phyloP scores from a whole-genome alignment of 495 filamentous ascomycete genomes.

The Talaromyces nanjingensis region DNA sequence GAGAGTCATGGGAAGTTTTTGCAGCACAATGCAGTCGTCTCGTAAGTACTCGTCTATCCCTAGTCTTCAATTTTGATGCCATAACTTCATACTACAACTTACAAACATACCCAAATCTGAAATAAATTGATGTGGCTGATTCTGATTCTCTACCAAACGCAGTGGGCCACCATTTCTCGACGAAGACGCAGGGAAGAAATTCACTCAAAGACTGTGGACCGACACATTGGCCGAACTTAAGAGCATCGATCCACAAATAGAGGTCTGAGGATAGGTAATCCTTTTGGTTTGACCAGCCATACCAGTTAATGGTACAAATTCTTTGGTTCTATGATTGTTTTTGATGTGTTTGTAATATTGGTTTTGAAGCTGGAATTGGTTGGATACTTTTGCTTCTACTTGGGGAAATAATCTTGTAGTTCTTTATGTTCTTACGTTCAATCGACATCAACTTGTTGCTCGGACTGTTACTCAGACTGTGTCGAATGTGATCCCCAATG shows the following conservation, averaged over 20 bases:
- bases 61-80: not conserved
- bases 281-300: not conserved
- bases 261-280: not conserved
- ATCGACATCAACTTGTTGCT: too few species aligned
- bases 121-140: not conserved
- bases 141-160: too few species aligned
- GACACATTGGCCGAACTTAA: not conserved
- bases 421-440: too few species aligned
- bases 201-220: not conserved
- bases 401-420: too few species aligned
- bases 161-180: conserved; percentile 1
- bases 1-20: conserved; percentile 23
- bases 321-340: not conserved
- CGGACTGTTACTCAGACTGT: too few species aligned
- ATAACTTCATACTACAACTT: not conserved
- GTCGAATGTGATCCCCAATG: too few species aligned
- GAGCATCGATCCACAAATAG: not conserved
- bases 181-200: not conserved
- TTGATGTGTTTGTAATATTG: not conserved
- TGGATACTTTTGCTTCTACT: too few species aligned
- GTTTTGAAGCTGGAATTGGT: too few species aligned
- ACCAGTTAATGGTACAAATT: not conserved
- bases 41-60: not conserved
- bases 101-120: not conserved
- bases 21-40: conserved; percentile 6